Evolutionary conservation across 768 basidiomycete species (phyloP), one percentile per base, ranked within the genome.

Genomic region (Psilocybe tampanensis): DNA sequence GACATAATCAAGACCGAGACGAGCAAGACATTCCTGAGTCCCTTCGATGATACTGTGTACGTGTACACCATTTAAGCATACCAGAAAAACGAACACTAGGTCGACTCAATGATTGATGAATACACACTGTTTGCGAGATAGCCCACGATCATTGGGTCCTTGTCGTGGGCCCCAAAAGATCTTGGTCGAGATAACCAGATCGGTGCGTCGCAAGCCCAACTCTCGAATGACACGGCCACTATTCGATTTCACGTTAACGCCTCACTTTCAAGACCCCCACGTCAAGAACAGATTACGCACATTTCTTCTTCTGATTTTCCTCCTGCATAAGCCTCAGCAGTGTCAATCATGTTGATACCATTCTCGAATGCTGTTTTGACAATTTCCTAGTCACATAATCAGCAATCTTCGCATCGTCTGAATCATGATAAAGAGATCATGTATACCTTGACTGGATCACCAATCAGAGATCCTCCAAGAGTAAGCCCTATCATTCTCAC

Each of bases 301-400:
- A 92, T 88, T 71, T 92, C 89, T 11, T 72, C 60, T 71, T 94
- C 90, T 29, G 85, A 86, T 66, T 84, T 79, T 3, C 90, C 90
- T 22, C 68, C 67, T 3, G 81, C 76, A 64, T 88, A 88, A 8
- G 73, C 78, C 63, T 88, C 86, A 1, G 86, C 86, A 18, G 82
- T 85, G 66, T 89, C 85, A 60, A 89, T 84, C 79, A 86, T 81
- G 69, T 87, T 89, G 70, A 88, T 84, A 2, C 88, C 88, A 70
- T 79, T 76, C 47, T 92, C 88, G 60, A 86, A 90, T 5, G 87
- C 88, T 11, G 77, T 74, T 71, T 85, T 83, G 72, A 92, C 86
- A 63, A 90, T 86, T 44, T 92, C 90, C 82, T 86, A 62, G 39
- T 39, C 26, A 47, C 33, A 23, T 32, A 42, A 44, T 44, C 12